phyloP scores from a whole-genome alignment of 495 filamentous ascomycete species.

The Annulohypoxylon bovei region DNA sequence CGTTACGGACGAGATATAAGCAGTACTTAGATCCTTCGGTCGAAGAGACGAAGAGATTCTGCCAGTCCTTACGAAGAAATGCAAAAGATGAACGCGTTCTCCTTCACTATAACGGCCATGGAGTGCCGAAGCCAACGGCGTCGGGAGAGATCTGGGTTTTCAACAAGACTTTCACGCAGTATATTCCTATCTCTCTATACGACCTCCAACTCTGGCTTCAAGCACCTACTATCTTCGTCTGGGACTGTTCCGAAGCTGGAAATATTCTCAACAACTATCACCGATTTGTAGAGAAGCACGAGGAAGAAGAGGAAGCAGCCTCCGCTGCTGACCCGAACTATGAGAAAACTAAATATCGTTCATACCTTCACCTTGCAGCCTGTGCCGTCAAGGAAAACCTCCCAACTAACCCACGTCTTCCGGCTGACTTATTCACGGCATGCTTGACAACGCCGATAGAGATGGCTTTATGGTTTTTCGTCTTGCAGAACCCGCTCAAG shows the following conservation, averaged over 20 bases:
- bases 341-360: slow-evolving; percentile 69
- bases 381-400: slow-evolving; percentile 89
- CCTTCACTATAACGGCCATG: slow-evolving; percentile 98
- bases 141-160: slow-evolving; percentile 99
- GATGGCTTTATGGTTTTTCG: slow-evolving; percentile 94
- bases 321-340: slow-evolving; percentile 77
- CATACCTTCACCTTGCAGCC: slow-evolving; percentile 90
- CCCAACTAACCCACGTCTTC: slow-evolving; percentile 94
- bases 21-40: slow-evolving; percentile 95
- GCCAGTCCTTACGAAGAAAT: slow-evolving; percentile 84
- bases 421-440: slow-evolving; percentile 94
- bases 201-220: slow-evolving; percentile 97
- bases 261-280: slow-evolving; percentile 96
- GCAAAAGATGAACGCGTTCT: slow-evolving; percentile 95
- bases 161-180: slow-evolving; percentile 98
- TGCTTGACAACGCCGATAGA: slow-evolving; percentile 97
- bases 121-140: slow-evolving; percentile 94
- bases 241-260: slow-evolving; percentile 95
- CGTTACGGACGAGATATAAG: slow-evolving; percentile 93
- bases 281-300: slow-evolving; percentile 92
- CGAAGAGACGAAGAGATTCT: slow-evolving; percentile 96
- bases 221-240: slow-evolving; percentile 94
- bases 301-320: slow-evolving; percentile 80
- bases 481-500: slow-evolving; percentile 88
- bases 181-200: slow-evolving; percentile 96